A percentile compares a stretch with the other conserved stretches of the same genome.
phyloP scores from a whole-genome alignment of 2,329 filamentous ascomycete genomes.

The Davidsoniella neocaledoniae region DNA sequence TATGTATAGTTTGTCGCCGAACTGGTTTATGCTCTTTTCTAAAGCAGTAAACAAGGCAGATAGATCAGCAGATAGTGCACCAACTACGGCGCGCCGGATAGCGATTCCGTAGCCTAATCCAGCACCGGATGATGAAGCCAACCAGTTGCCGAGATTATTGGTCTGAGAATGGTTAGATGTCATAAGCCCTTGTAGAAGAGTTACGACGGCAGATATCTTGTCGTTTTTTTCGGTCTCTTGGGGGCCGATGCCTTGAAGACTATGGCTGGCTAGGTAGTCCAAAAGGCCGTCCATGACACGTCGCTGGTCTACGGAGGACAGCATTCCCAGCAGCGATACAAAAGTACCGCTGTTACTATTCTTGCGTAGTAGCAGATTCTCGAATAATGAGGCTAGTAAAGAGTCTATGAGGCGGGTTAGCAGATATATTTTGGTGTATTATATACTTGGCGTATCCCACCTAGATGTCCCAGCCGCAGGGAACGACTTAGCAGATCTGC shows the following conservation, averaged over 20 bases:
- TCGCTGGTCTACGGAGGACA: constrained; percentile 13
- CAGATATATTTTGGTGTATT: neutral
- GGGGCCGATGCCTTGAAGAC: constrained; percentile 23
- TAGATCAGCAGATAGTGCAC: constrained; percentile 35
- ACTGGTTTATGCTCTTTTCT: constrained; percentile 53
- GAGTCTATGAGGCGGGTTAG: constrained; percentile 9
- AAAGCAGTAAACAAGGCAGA: constrained; percentile 38
- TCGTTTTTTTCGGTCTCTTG: constrained; percentile 15
- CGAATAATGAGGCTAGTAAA: constrained; percentile 17
- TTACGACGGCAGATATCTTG: constrained; percentile 39
- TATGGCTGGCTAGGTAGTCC: constrained; percentile 28
- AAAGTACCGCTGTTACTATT: constrained; percentile 17
- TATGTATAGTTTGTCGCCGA: constrained; percentile 77
- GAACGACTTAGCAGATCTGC: constrained; percentile 38
- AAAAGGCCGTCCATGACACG: constrained; percentile 18
- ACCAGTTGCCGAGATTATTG: constrained; percentile 44
- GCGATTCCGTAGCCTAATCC: constrained; percentile 46
- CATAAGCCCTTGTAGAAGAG: constrained; percentile 35
- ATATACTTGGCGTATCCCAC: constrained; percentile 25
- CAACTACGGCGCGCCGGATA: constrained; percentile 49
- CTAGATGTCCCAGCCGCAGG: constrained; percentile 55
- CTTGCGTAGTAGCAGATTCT: constrained; percentile 22
- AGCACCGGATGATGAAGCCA: constrained; percentile 45
- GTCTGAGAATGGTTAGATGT: constrained; percentile 30
- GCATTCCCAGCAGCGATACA: constrained; percentile 13